Percentiles rank a stretch among this genome's conserved stretches.
Conservation (phyloP, 2,329 filamentous ascomycete genomes). For the Cladobotryum protrusum region DNA sequence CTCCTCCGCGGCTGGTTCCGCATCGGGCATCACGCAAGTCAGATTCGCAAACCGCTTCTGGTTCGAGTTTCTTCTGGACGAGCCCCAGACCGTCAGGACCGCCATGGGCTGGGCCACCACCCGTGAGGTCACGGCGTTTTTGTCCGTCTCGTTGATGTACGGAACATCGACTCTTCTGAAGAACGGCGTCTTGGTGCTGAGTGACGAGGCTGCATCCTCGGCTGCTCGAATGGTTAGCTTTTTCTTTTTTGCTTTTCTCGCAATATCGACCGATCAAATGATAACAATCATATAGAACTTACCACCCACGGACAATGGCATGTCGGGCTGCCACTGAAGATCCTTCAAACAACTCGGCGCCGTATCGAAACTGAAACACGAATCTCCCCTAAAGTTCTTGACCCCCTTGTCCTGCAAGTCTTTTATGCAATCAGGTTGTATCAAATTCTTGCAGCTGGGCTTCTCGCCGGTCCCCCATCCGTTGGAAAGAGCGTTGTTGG, state of each 20-base stretch:
- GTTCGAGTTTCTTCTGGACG: neutral
- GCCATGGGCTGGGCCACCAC: slow-evolving; percentile 2
- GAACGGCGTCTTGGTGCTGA: slow-evolving; percentile 7
- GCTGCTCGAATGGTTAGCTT: slow-evolving; percentile 6
- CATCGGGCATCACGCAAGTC: slow-evolving; percentile 4
- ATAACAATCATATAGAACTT: too few species aligned
- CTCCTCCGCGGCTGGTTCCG: neutral
- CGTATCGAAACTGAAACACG: slow-evolving; percentile 2
- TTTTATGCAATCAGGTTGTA: slow-evolving; percentile 7
- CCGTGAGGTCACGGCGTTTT: too few species aligned
- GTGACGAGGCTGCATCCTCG: neutral
- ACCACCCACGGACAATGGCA: slow-evolving; percentile 1
- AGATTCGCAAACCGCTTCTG: neutral
- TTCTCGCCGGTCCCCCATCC: slow-evolving; percentile 4
- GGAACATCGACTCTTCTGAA: slow-evolving; percentile 8
- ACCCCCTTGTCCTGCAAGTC: slow-evolving; percentile 3
- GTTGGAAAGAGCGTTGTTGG: neutral
- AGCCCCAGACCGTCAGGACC: slow-evolving; percentile 7
- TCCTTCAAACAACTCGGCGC: slow-evolving; percentile 7
- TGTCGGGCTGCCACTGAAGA: neutral
- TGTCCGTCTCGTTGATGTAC: neutral
- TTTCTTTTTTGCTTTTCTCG: neutral
- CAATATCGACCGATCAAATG: too few species aligned
- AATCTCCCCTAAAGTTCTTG: neutral
- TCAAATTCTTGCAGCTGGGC: slow-evolving; percentile 6